Evolutionary conservation across 2,329 filamentous ascomycete species (phyloP).

Genomic region (Setomelanomma holmii): DNA sequence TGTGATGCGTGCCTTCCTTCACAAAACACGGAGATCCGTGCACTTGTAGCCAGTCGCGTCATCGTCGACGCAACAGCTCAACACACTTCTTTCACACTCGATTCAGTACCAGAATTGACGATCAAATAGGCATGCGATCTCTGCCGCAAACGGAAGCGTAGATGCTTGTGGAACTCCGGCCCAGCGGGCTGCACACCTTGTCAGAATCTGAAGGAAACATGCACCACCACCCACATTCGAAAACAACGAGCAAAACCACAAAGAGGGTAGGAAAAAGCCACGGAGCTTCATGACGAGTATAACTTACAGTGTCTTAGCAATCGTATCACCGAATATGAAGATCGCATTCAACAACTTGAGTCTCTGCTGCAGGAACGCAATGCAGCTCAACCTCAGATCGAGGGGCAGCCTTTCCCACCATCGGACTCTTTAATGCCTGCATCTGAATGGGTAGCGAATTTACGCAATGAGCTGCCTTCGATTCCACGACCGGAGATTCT

Average conservation of each 20-base stretch:
- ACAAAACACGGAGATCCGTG: not conserved
- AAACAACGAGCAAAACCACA: conserved; percentile 31
- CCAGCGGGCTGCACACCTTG: conserved; percentile 27
- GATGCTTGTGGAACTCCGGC: conserved; percentile 30
- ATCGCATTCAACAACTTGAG: conserved; percentile 30
- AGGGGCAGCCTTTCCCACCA: conserved; percentile 21
- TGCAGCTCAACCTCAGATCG: conserved; percentile 25
- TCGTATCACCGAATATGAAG: conserved; percentile 33
- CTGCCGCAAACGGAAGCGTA: conserved; percentile 33
- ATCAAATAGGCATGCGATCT: conserved; percentile 32
- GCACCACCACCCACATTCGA: conserved; percentile 31
- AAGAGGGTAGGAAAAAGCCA: conserved; percentile 21
- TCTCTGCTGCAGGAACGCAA: conserved; percentile 29
- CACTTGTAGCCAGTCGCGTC: not conserved
- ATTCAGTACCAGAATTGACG: not conserved
- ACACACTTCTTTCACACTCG: not conserved
- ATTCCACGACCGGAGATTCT: conserved; percentile 16
- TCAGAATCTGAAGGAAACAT: conserved; percentile 29
- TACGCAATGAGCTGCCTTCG: conserved; percentile 26
- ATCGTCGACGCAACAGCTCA: not conserved
- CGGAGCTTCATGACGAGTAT: not conserved
- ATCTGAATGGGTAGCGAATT: conserved; percentile 24
- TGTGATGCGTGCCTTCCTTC: not conserved
- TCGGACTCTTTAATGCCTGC: conserved; percentile 19
- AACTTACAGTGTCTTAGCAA: conserved; percentile 11